Evolutionary conservation across 2,329 filamentous ascomycete species (phyloP).

Genomic region (Aulographum hederae): DNA sequence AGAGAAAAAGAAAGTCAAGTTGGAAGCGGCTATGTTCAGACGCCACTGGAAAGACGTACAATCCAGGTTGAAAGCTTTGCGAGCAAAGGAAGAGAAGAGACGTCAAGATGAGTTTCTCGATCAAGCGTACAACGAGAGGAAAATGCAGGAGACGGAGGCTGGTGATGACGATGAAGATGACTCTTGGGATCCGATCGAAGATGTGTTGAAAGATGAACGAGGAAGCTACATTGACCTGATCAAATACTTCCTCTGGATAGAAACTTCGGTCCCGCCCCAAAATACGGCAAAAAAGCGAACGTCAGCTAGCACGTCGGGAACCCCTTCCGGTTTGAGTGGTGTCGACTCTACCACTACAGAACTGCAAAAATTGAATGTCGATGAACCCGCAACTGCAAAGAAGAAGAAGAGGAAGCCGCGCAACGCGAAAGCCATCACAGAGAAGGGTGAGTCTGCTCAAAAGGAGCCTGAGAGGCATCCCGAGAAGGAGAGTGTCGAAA

Average conservation of each 20-base stretch:
- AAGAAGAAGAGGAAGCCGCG: constrained; percentile 16
- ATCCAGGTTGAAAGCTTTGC: constrained; percentile 19
- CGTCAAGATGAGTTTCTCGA: constrained; percentile 27
- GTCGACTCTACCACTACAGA: no score
- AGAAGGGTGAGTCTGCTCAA: constrained; percentile 9
- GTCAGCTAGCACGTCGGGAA: constrained; percentile 3
- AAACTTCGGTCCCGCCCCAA: constrained; percentile 4
- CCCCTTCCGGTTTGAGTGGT: no score
- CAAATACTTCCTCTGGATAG: constrained; percentile 26
- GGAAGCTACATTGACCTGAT: constrained; percentile 26
- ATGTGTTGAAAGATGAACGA: constrained; percentile 26
- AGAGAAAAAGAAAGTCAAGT: constrained; percentile 30
- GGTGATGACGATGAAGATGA: constrained; percentile 19
- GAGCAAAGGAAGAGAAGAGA: constrained; percentile 22
- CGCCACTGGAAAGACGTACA: constrained; percentile 27
- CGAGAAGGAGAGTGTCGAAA: no score
- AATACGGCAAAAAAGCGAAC: constrained; percentile 5
- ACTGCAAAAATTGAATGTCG: no score
- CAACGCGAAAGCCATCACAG: constrained; percentile 11
- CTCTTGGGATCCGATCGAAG: constrained; percentile 31
- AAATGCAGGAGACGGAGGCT: no score
- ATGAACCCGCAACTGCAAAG: no score
- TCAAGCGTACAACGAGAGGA: constrained; percentile 21
- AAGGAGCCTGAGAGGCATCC: no score
- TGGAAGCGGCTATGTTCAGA: constrained; percentile 28